Evolutionary conservation across 306 rosid species (phyloP).

Genomic region (Vigna mungo): DNA sequence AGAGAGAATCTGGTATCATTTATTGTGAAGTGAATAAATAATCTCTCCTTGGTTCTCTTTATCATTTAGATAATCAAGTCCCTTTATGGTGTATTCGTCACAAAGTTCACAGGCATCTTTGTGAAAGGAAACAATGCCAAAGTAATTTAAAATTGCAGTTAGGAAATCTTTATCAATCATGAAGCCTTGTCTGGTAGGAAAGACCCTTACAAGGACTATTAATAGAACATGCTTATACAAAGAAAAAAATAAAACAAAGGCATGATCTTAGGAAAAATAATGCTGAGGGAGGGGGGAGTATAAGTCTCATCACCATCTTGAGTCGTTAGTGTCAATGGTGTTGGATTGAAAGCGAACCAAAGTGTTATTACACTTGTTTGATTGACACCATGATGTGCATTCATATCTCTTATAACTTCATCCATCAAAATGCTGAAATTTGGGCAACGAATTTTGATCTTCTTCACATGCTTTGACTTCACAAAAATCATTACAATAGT

Average conservation of each 20-base stretch:
- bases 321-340: not conserved
- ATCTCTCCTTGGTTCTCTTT: conserved; percentile 68
- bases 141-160: conserved; percentile 40
- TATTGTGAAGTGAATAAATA: conserved; percentile 51
- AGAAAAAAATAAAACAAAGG: conserved; percentile 1
- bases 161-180: conserved; percentile 39
- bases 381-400: conserved; percentile 39
- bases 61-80: conserved; percentile 67
- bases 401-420: conserved; percentile 11
- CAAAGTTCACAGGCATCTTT: conserved; percentile 70
- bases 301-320: conserved; percentile 19
- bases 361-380: conserved; percentile 18
- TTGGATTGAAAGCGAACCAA: conserved; percentile 29
- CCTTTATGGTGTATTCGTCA: conserved; percentile 65
- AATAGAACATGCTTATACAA: conserved; percentile 17
- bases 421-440: conserved; percentile 39
- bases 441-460: conserved; percentile 36
- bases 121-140: conserved; percentile 43
- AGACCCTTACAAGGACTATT: conserved; percentile 20
- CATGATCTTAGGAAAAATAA: conserved; percentile 11
- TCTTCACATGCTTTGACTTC: conserved; percentile 35
- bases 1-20: conserved; percentile 51
- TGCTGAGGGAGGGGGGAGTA: not conserved
- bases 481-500: not conserved
- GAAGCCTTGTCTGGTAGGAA: conserved; percentile 9